Conservation (phyloP, 768 basidiomycete genomes). For the Lactifluus pinguis region DNA sequence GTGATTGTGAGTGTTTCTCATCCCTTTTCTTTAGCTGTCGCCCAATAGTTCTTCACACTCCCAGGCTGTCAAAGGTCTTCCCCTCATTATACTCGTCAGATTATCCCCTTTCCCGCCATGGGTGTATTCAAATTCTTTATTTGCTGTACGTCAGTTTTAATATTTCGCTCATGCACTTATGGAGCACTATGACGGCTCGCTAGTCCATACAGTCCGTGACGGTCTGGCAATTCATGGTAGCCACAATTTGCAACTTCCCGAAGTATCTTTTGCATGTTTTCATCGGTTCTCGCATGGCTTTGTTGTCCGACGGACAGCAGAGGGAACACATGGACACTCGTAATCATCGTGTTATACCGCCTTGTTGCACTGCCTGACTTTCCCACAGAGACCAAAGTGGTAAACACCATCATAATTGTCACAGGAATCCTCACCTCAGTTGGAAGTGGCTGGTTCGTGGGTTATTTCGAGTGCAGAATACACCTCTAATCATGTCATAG, state of each 20-base stretch:
- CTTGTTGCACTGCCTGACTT: not conserved
- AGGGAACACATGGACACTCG: conserved; percentile 69
- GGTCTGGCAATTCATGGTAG: conserved; percentile 66
- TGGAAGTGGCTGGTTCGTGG: conserved; percentile 56
- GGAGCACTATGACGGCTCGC: not conserved
- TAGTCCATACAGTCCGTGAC: conserved; percentile 68
- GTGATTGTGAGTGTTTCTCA: conserved; percentile 49
- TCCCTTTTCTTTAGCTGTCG: not conserved
- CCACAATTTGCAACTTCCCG: conserved; percentile 63
- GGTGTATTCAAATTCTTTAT: conserved; percentile 78
- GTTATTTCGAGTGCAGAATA: not conserved
- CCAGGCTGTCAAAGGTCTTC: conserved; percentile 65
- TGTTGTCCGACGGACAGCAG: conserved; percentile 66
- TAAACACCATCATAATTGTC: conserved; percentile 52
- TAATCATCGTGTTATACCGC: conserved; percentile 28
- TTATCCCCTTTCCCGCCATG: conserved; percentile 80
- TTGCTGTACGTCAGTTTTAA: conserved; percentile 46
- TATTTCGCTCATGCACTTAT: not conserved
- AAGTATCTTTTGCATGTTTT: conserved; percentile 67
- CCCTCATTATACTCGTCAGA: conserved; percentile 75
- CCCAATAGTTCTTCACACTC: not conserved
- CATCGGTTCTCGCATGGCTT: conserved; percentile 67
- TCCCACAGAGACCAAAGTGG: conserved; percentile 46
- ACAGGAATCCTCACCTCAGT: conserved; percentile 51
- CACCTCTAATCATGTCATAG: conserved; percentile 30